These are phyloP conservation scores for Friedmanniomyces endolithicus DNA, from an alignment of 495 filamentous ascomycete genomes.

Conservation along the genomic window DNA sequence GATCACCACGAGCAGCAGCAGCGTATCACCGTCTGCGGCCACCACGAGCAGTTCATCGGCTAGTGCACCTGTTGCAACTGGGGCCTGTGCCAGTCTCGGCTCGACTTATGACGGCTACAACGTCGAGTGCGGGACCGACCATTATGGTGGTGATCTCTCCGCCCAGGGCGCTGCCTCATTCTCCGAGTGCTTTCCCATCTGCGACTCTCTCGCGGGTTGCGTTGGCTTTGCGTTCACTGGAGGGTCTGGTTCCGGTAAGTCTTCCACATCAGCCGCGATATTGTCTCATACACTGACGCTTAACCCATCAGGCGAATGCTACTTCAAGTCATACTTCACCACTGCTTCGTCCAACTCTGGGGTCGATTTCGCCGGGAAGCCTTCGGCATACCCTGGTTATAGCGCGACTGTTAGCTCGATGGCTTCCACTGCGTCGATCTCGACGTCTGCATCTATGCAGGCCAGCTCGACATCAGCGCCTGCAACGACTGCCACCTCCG, in stretches of 20 bases:
- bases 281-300: background rate
- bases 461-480: too few relatives aligned
- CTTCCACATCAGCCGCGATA: background rate
- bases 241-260: conserved; percentile 3
- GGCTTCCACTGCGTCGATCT: background rate
- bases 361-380: conserved; percentile 1
- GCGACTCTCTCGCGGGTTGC: conserved; percentile 1
- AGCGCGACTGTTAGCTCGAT: background rate
- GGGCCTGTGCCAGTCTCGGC: background rate
- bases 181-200: conserved; percentile 9
- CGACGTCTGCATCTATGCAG: background rate
- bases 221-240: conserved; percentile 9
- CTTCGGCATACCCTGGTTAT: background rate
- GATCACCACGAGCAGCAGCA: background rate
- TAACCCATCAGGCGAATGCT: background rate
- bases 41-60: background rate
- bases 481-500: too few relatives aligned
- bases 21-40: background rate
- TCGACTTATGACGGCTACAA: background rate
- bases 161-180: background rate
- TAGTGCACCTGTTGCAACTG: background rate
- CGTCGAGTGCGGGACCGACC: background rate
- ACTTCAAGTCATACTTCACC: conserved; percentile 2
- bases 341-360: background rate
- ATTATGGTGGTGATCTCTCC: conserved; percentile 1